Evolutionary conservation across 2,329 filamentous ascomycete genomes (phyloP).

Genomic region (Sclerotinia subarctica): DNA sequence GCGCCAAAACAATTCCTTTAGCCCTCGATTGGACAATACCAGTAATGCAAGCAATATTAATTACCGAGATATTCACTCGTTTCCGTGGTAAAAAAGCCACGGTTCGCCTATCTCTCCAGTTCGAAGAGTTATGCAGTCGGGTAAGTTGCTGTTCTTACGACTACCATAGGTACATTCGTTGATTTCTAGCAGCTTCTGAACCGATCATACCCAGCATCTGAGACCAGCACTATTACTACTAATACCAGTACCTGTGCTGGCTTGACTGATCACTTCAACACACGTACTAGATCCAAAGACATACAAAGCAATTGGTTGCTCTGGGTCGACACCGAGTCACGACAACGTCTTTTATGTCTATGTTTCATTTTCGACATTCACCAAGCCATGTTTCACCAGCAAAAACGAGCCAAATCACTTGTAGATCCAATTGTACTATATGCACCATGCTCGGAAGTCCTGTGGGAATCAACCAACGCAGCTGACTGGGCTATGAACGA

Average conservation of each 20-base stretch:
- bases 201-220: background rate
- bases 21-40: slow-evolving; percentile 32
- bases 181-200: slow-evolving; percentile 8
- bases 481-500: slow-evolving; percentile 46
- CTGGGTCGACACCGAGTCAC: slow-evolving; percentile 53
- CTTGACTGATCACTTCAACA: slow-evolving; percentile 1
- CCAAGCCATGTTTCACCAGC: slow-evolving; percentile 51
- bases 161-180: background rate
- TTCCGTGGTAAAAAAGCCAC: slow-evolving; percentile 35
- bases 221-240: background rate
- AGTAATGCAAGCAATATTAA: slow-evolving; percentile 37
- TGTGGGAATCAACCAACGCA: slow-evolving; percentile 50
- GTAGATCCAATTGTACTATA: slow-evolving; percentile 24
- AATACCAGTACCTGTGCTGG: background rate
- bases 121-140: slow-evolving; percentile 33
- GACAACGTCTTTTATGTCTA: slow-evolving; percentile 52
- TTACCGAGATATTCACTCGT: slow-evolving; percentile 36
- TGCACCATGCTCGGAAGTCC: slow-evolving; percentile 40
- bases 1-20: slow-evolving; percentile 32
- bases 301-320: slow-evolving; percentile 43
- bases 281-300: slow-evolving; percentile 18
- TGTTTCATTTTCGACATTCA: slow-evolving; percentile 58
- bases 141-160: slow-evolving; percentile 27
- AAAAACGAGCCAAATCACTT: slow-evolving; percentile 18
- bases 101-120: slow-evolving; percentile 31